A percentile compares a stretch with the other conserved stretches of the same genome.
Conservation (phyloP, 768 basidiomycete species). For the Rhizopogon rudus region DNA sequence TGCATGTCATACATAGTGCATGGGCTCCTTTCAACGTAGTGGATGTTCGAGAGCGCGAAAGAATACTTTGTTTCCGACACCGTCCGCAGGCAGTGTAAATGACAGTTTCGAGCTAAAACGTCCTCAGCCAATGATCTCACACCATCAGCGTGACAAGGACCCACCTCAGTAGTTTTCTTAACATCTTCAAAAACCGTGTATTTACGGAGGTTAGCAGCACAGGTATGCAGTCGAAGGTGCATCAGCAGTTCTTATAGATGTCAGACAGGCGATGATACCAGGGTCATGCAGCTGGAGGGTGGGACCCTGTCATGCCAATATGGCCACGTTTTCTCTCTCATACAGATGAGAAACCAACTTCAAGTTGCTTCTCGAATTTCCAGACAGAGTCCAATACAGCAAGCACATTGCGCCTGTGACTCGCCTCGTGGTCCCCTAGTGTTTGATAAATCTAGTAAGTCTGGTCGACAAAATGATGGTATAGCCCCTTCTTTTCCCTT, state of each 20-base stretch:
- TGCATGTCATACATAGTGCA: slow-evolving; percentile 57
- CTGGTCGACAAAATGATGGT: background rate
- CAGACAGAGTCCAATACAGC: no score
- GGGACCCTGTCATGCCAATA: no score
- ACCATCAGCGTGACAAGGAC: slow-evolving; percentile 7
- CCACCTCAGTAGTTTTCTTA: slow-evolving; percentile 48
- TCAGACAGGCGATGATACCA: background rate
- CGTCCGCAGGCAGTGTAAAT: slow-evolving; percentile 67
- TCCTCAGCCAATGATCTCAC: background rate
- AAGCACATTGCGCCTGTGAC: no score
- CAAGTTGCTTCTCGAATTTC: no score
- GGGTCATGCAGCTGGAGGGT: no score
- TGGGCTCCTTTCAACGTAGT: slow-evolving; percentile 35
- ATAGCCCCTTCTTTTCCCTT: background rate
- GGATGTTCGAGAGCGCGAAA: slow-evolving; percentile 29
- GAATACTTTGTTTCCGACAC: slow-evolving; percentile 58
- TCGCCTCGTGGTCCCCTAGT: background rate
- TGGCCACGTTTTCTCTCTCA: no score
- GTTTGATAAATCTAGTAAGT: background rate
- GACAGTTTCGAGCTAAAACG: slow-evolving; percentile 58
- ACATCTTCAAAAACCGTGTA: slow-evolving; percentile 48
- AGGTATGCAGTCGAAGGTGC: slow-evolving; percentile 55
- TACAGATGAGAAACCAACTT: no score
- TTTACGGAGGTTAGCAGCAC: slow-evolving; percentile 75
- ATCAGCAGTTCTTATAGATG: slow-evolving; percentile 50